Base-by-base conservation (phyloP, 352 stramenopile genomes). In the Phytophthora syringae region DNA sequence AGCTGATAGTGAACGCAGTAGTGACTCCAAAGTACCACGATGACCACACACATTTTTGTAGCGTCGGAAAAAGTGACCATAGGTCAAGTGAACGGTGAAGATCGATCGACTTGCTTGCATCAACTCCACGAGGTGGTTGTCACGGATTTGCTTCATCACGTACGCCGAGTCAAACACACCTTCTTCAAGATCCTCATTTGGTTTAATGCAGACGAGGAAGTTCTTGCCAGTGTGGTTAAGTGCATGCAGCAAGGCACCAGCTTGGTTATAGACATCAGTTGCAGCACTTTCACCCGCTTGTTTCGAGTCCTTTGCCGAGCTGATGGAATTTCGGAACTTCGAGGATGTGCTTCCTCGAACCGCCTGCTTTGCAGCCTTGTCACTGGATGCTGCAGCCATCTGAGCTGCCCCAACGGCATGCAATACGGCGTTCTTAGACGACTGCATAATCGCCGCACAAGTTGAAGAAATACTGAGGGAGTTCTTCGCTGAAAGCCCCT, bases 21-120 rank as follows among this genome's bases (percentile, higher is more conserved):
- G 57, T 1, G 82, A 92, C 65, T 93, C 82, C 0, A 95, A 60
- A 5, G 86, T 92, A 21, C 84, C 80, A 16, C 84, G 79, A 25
- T 93, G 82, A 34, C 84, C 84, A 59, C 86, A 95, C 11, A 95
- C 86, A 49, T 89, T 90, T 57, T 89, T 89, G 67, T 95, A 93
- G 9, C 80, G 82, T 5, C 80, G 75, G 64, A 92, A 93, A 48
- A 95, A 95, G 39, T 92, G 84, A 25, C 81, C 88, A 52, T 86
- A 90, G 11, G 84, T 89, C 54, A 95, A 60, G 27, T 89, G 83
- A 0, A 92, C 81, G 9, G 82, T 90, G 54, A 89, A 90, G 40
- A 89, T 86, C 3, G 83, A 88, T 28, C 82, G 82, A 44, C 79
- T 90, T 5, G 86, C 82, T 58, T 84, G 80, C 57, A 93, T 88